These are phyloP conservation scores for Mycena rosella DNA, from an alignment of 768 basidiomycete species.

Conservation along the genomic window DNA sequence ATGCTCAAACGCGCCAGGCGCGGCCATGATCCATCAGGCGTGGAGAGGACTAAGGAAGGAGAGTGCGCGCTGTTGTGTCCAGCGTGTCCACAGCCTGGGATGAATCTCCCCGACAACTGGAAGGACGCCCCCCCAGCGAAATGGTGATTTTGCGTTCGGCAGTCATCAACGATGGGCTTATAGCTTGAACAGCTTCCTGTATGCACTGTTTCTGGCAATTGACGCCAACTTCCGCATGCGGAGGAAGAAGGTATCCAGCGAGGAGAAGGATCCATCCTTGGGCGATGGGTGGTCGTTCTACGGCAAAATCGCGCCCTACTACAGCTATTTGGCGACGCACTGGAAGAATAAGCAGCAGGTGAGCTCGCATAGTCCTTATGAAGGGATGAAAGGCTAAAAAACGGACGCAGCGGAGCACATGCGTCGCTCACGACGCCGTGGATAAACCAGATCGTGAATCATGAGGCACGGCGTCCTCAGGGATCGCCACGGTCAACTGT, in stretches of 20 bases:
- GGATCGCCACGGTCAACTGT: constrained; percentile 38
- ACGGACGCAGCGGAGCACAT: constrained; percentile 5
- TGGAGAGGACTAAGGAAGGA: too few relatives aligned
- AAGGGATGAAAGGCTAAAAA: background rate
- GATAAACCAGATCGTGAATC: constrained; percentile 23
- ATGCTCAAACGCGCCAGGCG: constrained; percentile 38
- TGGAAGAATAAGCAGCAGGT: background rate
- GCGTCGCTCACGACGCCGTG: too few relatives aligned
- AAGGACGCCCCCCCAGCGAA: constrained; percentile 1
- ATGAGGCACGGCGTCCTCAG: constrained; percentile 30
- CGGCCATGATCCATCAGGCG: constrained; percentile 4
- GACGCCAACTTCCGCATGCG: constrained; percentile 42
- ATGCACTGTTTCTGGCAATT: constrained; percentile 16
- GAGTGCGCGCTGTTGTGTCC: constrained; percentile 40
- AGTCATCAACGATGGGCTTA: background rate
- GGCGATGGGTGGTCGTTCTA: constrained; percentile 33
- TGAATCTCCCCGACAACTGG: constrained; percentile 39
- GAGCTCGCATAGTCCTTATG: background rate
- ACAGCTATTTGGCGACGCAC: background rate
- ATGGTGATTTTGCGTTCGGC: constrained; percentile 12
- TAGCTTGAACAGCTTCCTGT: too few relatives aligned
- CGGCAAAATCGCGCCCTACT: constrained; percentile 12
- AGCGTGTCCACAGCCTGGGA: constrained; percentile 42
- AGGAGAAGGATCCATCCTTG: constrained; percentile 31
- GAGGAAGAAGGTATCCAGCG: constrained; percentile 25